Conservation (phyloP, 2,329 filamentous ascomycete species). For the Phialophora expanda region DNA sequence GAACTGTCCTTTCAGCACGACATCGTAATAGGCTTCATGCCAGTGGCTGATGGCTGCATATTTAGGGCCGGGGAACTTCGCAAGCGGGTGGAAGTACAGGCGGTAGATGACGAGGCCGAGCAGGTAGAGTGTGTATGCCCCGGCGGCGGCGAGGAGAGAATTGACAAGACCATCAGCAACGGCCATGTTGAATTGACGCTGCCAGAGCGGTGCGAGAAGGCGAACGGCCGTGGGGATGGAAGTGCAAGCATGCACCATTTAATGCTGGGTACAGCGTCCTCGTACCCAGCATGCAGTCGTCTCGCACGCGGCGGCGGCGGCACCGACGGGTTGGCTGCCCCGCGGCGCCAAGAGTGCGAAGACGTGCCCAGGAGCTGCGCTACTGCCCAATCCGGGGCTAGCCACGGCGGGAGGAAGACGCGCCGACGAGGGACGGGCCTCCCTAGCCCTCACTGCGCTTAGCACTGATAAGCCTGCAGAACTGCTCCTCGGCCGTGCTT, state of each 20-base stretch:
- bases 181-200: not conserved
- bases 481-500: not conserved
- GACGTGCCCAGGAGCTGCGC: not conserved
- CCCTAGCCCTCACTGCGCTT: not conserved
- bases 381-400: not conserved
- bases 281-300: too few relatives aligned
- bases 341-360: not conserved
- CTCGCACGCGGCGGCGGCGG: too few relatives aligned
- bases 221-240: too few relatives aligned
- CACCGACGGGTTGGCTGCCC: not conserved
- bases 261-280: too few relatives aligned
- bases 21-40: conserved; percentile 15
- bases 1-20: conserved; percentile 10
- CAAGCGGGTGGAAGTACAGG: conserved; percentile 16
- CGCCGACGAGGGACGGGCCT: not conserved
- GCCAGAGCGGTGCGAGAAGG: not conserved
- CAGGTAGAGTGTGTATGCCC: conserved; percentile 14
- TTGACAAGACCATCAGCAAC: conserved; percentile 1
- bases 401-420: not conserved
- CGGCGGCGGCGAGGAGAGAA: conserved; percentile 4
- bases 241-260: too few relatives aligned
- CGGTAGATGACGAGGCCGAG: conserved; percentile 9
- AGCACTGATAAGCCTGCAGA: not conserved
- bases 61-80: conserved; percentile 13
- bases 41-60: conserved; percentile 9